Evolutionary conservation across 2,329 filamentous ascomycete species (phyloP).

Genomic region (Microdochium trichocladiopsis): DNA sequence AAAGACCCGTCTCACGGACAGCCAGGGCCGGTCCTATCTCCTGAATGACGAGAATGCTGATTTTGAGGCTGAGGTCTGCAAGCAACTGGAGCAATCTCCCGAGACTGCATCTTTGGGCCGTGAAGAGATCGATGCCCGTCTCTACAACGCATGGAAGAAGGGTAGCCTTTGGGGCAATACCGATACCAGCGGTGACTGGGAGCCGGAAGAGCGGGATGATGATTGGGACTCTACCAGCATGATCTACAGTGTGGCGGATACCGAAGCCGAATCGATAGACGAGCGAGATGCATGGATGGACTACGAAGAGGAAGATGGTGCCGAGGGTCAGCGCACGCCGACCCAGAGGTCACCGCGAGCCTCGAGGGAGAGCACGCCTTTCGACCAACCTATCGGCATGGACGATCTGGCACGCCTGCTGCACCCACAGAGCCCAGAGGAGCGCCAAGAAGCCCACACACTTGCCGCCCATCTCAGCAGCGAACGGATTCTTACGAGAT

Average conservation of each 20-base stretch:
- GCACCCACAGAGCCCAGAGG: conserved; percentile 69
- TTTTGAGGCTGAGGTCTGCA: conserved; percentile 72
- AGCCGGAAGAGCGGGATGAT: conserved; percentile 43
- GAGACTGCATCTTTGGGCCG: conserved; percentile 43
- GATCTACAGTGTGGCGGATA: conserved; percentile 37
- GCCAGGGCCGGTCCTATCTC: conserved; percentile 45
- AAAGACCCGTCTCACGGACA: conserved; percentile 46
- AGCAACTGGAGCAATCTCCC: conserved; percentile 38
- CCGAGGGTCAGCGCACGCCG: conserved; percentile 60
- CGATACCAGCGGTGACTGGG: conserved; percentile 76
- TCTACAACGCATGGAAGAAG: conserved; percentile 80
- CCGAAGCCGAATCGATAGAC: conserved; percentile 31
- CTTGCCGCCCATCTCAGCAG: conserved; percentile 73
- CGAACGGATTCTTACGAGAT: conserved; percentile 71
- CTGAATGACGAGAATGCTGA: conserved; percentile 62
- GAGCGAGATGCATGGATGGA: conserved; percentile 41
- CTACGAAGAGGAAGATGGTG: conserved; percentile 29
- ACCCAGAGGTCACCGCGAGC: conserved; percentile 57
- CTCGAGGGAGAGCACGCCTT: conserved; percentile 46
- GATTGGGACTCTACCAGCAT: conserved; percentile 75
- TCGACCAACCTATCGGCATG: conserved; percentile 58
- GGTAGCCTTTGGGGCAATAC: conserved; percentile 81
- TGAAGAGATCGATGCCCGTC: conserved; percentile 59
- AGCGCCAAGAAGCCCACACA: conserved; percentile 72
- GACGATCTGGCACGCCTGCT: conserved; percentile 71